These are phyloP conservation scores for Eucalyptus dawsonii DNA, from an alignment of 345 rosid genomes.

Conservation along the genomic window DNA sequence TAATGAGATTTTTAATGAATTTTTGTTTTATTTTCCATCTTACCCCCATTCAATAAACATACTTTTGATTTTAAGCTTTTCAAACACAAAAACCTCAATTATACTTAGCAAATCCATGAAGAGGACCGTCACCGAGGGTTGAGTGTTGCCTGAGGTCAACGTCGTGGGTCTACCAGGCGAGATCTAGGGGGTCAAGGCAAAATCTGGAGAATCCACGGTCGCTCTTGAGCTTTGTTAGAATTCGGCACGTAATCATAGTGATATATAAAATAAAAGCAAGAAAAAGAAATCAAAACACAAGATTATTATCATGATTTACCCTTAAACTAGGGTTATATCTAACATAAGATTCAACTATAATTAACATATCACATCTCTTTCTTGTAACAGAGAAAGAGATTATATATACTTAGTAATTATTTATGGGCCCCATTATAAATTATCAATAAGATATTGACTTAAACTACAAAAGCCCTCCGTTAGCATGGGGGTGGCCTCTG, in stretches of 20 bases:
- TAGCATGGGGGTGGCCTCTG: accelerated
- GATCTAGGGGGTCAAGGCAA: neutral
- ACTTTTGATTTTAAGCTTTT: neutral
- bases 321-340: too few species aligned
- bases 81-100: neutral
- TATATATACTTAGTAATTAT: too few species aligned
- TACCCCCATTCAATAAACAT: neutral
- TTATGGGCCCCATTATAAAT: too few species aligned
- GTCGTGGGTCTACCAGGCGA: accelerated
- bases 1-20: too few species aligned
- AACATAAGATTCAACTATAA: too few species aligned
- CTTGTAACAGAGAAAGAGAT: too few species aligned
- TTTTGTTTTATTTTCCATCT: neutral
- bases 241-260: accelerated
- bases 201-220: neutral
- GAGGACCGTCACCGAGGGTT: neutral
- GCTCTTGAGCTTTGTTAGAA: neutral
- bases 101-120: neutral
- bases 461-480: accelerated
- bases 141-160: neutral
- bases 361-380: too few species aligned
- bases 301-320: too few species aligned
- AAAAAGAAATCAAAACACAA: too few species aligned
- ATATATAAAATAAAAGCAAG: too few species aligned
- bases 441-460: too few species aligned